A percentile compares a stretch with the other conserved stretches of the same genome.
phyloP scores from a whole-genome alignment of 495 filamentous ascomycete genomes.

The Aspergillus homomorphus region DNA sequence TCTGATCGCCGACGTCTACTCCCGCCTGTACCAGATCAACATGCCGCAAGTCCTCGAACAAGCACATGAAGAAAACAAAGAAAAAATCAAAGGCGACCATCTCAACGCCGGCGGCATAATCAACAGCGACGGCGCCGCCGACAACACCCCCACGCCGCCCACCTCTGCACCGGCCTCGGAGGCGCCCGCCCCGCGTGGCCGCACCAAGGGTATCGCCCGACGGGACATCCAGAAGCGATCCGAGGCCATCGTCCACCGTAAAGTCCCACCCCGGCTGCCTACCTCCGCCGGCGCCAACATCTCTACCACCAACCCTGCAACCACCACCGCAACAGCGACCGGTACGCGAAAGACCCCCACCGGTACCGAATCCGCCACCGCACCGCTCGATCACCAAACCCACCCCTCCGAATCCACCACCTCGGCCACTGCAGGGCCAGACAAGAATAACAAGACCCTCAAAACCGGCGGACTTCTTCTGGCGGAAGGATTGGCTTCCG shows the following conservation, averaged over 20 bases:
- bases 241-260: slow-evolving; percentile 52
- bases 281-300: slow-evolving; percentile 25
- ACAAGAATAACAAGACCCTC: not conserved
- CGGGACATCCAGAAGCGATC: slow-evolving; percentile 62
- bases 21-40: slow-evolving; percentile 65
- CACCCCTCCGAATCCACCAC: not conserved
- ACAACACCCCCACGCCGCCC: slow-evolving; percentile 32
- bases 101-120: slow-evolving; percentile 35
- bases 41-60: slow-evolving; percentile 45
- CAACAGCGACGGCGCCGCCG: slow-evolving; percentile 34
- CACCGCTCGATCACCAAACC: not conserved
- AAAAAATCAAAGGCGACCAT: slow-evolving; percentile 59
- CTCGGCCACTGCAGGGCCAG: too few relatives aligned
- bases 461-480: not conserved
- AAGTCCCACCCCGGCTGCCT: slow-evolving; percentile 36
- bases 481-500: slow-evolving; percentile 20
- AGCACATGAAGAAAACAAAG: slow-evolving; percentile 50
- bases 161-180: slow-evolving; percentile 37
- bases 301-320: slow-evolving; percentile 5
- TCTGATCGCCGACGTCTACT: slow-evolving; percentile 82
- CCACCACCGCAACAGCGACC: slow-evolving; percentile 19
- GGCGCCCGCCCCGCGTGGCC: slow-evolving; percentile 44
- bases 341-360: not conserved
- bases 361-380: not conserved
- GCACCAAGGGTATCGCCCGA: slow-evolving; percentile 59